Conservation (phyloP, 2,329 filamentous ascomycete genomes). For the Grosmannia penicillata region DNA sequence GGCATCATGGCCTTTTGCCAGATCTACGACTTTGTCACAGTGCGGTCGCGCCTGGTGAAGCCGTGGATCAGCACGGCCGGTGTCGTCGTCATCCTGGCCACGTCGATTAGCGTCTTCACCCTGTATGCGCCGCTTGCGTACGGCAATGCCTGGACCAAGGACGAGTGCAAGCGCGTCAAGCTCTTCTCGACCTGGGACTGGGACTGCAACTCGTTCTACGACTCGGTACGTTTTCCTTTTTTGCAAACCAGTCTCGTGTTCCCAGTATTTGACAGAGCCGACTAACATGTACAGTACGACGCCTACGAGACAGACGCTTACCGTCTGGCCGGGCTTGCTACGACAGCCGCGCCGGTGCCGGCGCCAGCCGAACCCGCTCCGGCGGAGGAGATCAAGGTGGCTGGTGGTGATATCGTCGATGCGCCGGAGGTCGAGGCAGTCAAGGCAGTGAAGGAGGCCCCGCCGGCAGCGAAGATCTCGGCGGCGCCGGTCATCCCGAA, state of each 20-base stretch:
- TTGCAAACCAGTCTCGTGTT: no score
- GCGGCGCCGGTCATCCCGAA: not conserved
- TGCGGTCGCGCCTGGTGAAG: conserved; percentile 52
- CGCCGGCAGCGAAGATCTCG: not conserved
- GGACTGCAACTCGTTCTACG: conserved; percentile 90
- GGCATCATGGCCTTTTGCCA: conserved; percentile 81
- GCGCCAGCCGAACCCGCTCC: conserved; percentile 5
- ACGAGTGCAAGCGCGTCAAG: conserved; percentile 75
- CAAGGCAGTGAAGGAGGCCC: not conserved
- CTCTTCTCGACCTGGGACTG: conserved; percentile 87
- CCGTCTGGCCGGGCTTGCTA: conserved; percentile 3
- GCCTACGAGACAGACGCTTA: conserved; percentile 23
- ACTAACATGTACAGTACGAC: conserved; percentile 25
- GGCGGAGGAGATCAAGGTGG: not conserved
- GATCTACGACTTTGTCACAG: conserved; percentile 71
- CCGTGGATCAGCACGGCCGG: conserved; percentile 62
- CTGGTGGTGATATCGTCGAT: conserved; percentile 4
- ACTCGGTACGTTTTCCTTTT: no score
- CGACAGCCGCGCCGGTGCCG: conserved; percentile 3
- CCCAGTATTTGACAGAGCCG: no score
- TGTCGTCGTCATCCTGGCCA: conserved; percentile 57
- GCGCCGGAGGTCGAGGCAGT: not conserved
- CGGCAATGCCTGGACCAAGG: conserved; percentile 85
- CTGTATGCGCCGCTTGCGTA: conserved; percentile 86
- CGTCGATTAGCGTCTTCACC: conserved; percentile 62